Base-by-base conservation (phyloP, 805 yeast genomes). In the Yarrowia sp. region DNA sequence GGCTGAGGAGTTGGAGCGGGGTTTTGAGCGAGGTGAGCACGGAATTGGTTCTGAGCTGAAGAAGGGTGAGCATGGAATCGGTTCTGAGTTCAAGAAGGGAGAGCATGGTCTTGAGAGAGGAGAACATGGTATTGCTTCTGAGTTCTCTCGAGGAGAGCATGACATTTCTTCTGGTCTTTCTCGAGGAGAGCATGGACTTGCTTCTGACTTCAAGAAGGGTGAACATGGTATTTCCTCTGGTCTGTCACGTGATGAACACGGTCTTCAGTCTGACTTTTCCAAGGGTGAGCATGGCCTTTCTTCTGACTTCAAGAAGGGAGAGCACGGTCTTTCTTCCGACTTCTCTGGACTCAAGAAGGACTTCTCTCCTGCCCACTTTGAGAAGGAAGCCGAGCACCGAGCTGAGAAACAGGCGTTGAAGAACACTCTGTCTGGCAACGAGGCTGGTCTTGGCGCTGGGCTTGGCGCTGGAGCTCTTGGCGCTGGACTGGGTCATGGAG, bases 391-490 rank as follows among this genome's bases (percentile, higher is more conserved):
- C 16, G 35, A 53, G 43, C 32, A 19, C 12, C 43, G 36, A 10
- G 43, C 45, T 35, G 42, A 38, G 43, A 38, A 53, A 35, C 32
- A 19, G 12, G 59, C 59, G 14, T 12, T 36, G 2, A 8, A 50
- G 42, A 16, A 15, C 26, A 4, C 41, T n/a, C 56, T 50, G 0
- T 26, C 42, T 1, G 55, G 55, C 22, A 26, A 26, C 14, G 55
- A 10, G 22, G 22, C 22, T 11, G 56, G 42, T 52, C 58, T 52
- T 16, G 59, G 59, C 5, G 59, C 59, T 12, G 59, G 59, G 4
- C 58, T 52, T 16, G 59, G 59, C 5, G 59, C 59, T 12, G 59
- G 59, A 7, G 59, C 59, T 8, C 49, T 45, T 26, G 52, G 52
- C 16, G 12, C 49, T 19, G 52, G 36, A 12, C 14, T 49, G 7